phyloP scores from a whole-genome alignment of 2,329 filamentous ascomycete species.

The Elsinoe ampelina region DNA sequence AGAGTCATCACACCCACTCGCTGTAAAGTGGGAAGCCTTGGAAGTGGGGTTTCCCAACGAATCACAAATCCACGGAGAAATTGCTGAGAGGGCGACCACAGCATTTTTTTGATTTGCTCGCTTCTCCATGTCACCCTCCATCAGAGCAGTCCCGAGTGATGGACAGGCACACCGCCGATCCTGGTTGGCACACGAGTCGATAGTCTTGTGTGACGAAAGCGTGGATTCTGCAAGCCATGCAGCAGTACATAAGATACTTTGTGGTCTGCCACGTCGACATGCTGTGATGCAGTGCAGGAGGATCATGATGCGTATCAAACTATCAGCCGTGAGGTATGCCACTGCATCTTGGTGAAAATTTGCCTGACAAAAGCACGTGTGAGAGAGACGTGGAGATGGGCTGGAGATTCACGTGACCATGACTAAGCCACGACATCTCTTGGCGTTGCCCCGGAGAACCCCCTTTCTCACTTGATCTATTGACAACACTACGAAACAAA shows the following conservation, averaged over 20 bases:
- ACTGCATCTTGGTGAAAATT: neutral
- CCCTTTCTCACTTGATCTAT: neutral
- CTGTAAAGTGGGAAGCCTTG: conserved; percentile 7
- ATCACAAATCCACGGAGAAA: conserved; percentile 5
- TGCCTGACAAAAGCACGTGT: neutral
- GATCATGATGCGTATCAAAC: neutral
- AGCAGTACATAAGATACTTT: neutral
- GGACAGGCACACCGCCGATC: conserved; percentile 10
- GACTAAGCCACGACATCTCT: conserved; percentile 9
- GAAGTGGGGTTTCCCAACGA: conserved; percentile 4
- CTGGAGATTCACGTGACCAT: neutral
- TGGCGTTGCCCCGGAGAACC: neutral
- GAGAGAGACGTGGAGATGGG: neutral
- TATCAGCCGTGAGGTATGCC: neutral
- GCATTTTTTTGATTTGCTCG: conserved; percentile 6
- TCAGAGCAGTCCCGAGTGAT: conserved; percentile 3
- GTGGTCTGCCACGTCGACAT: neutral
- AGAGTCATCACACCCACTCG: conserved; percentile 9
- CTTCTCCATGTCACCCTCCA: neutral
- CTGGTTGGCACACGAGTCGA: conserved; percentile 5
- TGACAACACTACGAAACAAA: neutral
- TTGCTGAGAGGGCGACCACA: neutral
- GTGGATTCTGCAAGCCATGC: neutral
- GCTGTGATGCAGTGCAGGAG: neutral
- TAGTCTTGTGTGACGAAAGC: neutral